A percentile compares a stretch with the other conserved stretches of the same genome.
Evolutionary conservation across 176 grass and related monocot genomes (phyloP).

Genomic region (Stipa capillata): DNA sequence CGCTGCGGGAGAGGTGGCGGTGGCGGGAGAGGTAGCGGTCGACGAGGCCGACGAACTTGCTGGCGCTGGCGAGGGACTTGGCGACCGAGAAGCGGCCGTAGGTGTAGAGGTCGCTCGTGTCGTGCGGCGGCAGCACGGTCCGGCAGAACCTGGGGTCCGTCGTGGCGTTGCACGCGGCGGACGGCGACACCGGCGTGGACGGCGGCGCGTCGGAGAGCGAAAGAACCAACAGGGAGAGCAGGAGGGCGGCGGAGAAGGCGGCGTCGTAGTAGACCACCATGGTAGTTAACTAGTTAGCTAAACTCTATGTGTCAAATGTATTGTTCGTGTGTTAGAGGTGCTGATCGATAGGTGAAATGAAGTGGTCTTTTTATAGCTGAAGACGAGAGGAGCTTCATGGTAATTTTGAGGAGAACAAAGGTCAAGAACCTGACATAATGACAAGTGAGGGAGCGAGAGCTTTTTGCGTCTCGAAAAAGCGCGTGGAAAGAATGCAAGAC

Average conservation of each 20-base stretch:
- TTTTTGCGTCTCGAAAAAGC: conserved; percentile 26
- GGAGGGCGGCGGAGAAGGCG: not conserved
- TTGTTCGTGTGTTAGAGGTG: not conserved
- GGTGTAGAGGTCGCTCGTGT: conserved; percentile 48
- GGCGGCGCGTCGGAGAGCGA: conserved; percentile 13
- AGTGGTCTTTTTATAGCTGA: conserved; percentile 27
- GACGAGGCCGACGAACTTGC: conserved; percentile 41
- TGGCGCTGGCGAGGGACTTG: conserved; percentile 56
- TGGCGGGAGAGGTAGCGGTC: conserved; percentile 40
- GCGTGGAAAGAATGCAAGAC: not conserved
- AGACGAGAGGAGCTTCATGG: not conserved
- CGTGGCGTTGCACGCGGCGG: conserved; percentile 51
- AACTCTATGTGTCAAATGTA: not conserved
- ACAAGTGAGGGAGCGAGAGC: not conserved
- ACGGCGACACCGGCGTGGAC: conserved; percentile 30
- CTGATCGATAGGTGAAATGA: not conserved
- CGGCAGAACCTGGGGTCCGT: conserved; percentile 63
- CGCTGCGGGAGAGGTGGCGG: conserved; percentile 29
- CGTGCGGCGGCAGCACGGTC: conserved; percentile 37
- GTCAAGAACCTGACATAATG: not conserved
- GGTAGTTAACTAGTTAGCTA: not conserved
- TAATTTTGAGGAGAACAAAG: not conserved
- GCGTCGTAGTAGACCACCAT: conserved; percentile 5
- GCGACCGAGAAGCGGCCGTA: conserved; percentile 70
- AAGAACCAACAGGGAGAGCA: conserved; percentile 5